These are phyloP conservation scores for Tetrahymena thermophila DNA, from an alignment of 73 alveolate species.

Conservation along the genomic window DNA sequence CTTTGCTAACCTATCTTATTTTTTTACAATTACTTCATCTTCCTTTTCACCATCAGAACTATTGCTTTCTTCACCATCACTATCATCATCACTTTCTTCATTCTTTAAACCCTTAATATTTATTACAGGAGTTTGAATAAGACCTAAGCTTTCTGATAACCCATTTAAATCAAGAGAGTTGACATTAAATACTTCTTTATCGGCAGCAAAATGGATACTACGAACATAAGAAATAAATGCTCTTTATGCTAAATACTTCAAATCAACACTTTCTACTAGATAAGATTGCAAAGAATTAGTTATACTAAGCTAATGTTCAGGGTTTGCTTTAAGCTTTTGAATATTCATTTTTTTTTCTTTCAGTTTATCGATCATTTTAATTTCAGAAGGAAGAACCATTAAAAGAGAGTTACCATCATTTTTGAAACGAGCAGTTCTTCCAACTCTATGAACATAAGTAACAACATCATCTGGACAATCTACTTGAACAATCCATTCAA, in stretches of 20 bases:
- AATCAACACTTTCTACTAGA: slow-evolving; percentile 78
- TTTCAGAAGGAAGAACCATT: slow-evolving; percentile 74
- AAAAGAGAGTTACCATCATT: slow-evolving; percentile 91
- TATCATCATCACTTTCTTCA: slow-evolving; percentile 50
- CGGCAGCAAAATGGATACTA: slow-evolving; percentile 67
- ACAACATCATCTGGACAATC: slow-evolving; percentile 86
- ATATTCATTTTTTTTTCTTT: slow-evolving; percentile 62
- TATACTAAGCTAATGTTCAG: slow-evolving; percentile 70
- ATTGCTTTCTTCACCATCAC: slow-evolving; percentile 50
- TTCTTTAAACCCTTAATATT: slow-evolving; percentile 37
- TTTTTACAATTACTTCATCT: slow-evolving; percentile 3
- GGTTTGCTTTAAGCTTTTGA: slow-evolving; percentile 75
- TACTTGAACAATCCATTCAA: slow-evolving; percentile 85
- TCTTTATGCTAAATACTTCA: slow-evolving; percentile 87
- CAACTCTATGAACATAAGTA: slow-evolving; percentile 91
- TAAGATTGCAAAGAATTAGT: slow-evolving; percentile 65
- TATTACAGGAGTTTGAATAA: slow-evolving; percentile 81
- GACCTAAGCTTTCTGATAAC: slow-evolving; percentile 84
- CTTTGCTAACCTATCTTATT: slow-evolving; percentile 8
- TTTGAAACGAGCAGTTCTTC: slow-evolving; percentile 93
- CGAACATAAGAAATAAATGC: slow-evolving; percentile 88
- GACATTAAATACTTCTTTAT: slow-evolving; percentile 81
- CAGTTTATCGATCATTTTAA: slow-evolving; percentile 61
- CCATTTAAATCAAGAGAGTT: slow-evolving; percentile 55
- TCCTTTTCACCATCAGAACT: slow-evolving; percentile 34